Evolutionary conservation across 169 alveolate genomes (phyloP), one percentile per base, ranked within the genome.

Genomic region (Eimeria sp.): DNA sequence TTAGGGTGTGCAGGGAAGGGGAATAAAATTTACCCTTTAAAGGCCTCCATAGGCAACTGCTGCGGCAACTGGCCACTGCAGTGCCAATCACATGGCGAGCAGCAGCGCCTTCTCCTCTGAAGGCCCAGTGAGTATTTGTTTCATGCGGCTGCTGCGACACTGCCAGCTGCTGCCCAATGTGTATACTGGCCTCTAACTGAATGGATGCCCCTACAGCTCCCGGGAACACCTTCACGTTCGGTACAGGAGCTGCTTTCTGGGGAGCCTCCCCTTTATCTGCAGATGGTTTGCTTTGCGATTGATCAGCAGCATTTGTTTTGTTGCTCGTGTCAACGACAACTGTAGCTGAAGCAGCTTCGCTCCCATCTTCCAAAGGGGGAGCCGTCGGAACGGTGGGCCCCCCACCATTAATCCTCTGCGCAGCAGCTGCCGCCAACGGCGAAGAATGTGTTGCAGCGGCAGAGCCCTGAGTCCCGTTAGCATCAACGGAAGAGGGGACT

Each of bases 11-110:
- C 46, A 11, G 77, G 16, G 46, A n/a, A n/a, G n/a, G n/a, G n/a
- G n/a, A n/a, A n/a, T n/a, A n/a, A n/a, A n/a, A n/a, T 94, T 46
- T 52, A 93, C 96, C 96, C n/a, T 93, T 87, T 46, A 60, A 76
- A 43, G 96, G 89, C 82, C 80, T 93, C 96, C 96, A 93, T 4
- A 93, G 77, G 78, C 94, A 80, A 64, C 96, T 83, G 77, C 93
- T 88, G 58, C 96, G 85, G 68, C 96, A 80, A 8, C 49, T 58
- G 25, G 96, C 87, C 30, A 93, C 88, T 33, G 96, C 89, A 30
- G 96, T 56, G 68, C 96, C 96, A 52, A 93, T 33, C 37, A 93
- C 83, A 62, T 93, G 96, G 37, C 96, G 93, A 18, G 91, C 91
- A 1, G 78, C 91, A 18, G 91, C 91, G 33, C 91, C 64, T n/a